Conservation (phyloP, 1,139 yeast genomes). For the Scheffersomyces cryptocercus region DNA sequence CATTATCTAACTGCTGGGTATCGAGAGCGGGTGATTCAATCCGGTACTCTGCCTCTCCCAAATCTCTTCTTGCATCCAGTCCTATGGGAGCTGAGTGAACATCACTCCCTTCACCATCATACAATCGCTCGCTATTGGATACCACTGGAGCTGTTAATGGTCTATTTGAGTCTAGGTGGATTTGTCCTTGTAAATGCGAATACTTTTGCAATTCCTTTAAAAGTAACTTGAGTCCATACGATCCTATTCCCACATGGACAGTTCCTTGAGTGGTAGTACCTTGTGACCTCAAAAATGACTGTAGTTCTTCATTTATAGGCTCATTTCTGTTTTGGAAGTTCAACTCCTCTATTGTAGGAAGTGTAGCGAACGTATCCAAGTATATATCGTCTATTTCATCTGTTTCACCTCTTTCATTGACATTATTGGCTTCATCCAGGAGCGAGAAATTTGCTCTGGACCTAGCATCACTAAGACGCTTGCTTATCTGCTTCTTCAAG, state of each 20-base stretch:
- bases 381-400: conserved; percentile 15
- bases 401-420: conserved; percentile 7
- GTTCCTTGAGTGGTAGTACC: conserved; percentile 1
- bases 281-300: conserved; percentile 11
- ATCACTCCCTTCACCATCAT: not conserved
- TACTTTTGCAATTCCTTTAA: conserved; percentile 35
- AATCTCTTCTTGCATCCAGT: not conserved
- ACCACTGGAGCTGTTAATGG: conserved; percentile 17
- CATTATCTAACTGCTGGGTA: not conserved
- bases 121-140: not conserved
- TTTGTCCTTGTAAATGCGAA: conserved; percentile 14
- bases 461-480: conserved; percentile 25
- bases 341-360: conserved; percentile 36
- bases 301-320: conserved; percentile 13
- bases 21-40: not conserved
- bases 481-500: conserved; percentile 19
- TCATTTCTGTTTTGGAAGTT: conserved; percentile 25
- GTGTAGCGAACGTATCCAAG: conserved; percentile 23
- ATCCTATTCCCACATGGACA: conserved; percentile 20
- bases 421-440: conserved; percentile 6
- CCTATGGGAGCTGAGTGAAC: not conserved
- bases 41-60: not conserved
- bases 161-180: conserved; percentile 12
- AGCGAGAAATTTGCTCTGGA: conserved; percentile 26
- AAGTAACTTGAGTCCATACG: conserved; percentile 37